Evolutionary conservation across 1,284 basidiomycete genomes (phyloP).

Genomic region (Cutaneotrichosporon curvatum): DNA sequence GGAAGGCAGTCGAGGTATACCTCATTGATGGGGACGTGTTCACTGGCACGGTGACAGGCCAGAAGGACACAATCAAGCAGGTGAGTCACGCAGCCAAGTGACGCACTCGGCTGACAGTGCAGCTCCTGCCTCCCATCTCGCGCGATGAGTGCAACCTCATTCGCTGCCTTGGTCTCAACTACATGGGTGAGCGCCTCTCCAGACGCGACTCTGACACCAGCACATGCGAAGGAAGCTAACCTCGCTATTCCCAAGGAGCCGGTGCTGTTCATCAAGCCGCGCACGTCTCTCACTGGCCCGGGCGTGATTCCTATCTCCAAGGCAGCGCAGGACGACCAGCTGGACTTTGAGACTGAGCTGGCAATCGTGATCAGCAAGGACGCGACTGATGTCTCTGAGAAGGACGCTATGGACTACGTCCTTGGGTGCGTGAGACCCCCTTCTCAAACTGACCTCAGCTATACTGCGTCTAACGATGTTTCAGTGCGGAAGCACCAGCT

Average conservation of each 20-base stretch:
- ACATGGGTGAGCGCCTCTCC: slow-evolving; percentile 12
- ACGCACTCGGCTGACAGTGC: not conserved
- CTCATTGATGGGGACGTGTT: slow-evolving; percentile 15
- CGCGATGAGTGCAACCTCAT: slow-evolving; percentile 35
- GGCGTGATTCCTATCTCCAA: slow-evolving; percentile 45
- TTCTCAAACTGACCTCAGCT: slow-evolving; percentile 28
- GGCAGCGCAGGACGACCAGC: slow-evolving; percentile 48
- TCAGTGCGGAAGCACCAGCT: slow-evolving; percentile 36
- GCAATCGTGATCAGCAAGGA: slow-evolving; percentile 50
- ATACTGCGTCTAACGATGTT: slow-evolving; percentile 51
- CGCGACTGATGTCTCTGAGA: slow-evolving; percentile 49
- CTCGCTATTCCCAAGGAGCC: slow-evolving; percentile 37
- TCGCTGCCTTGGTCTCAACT: slow-evolving; percentile 43
- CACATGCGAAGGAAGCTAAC: slow-evolving; percentile 20
- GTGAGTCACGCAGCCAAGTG: not conserved
- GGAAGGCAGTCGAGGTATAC: slow-evolving; percentile 14
- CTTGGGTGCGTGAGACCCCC: slow-evolving; percentile 32
- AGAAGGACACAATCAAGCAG: slow-evolving; percentile 3
- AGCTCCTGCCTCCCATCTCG: slow-evolving; percentile 26
- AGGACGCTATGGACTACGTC: slow-evolving; percentile 49
- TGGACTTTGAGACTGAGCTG: slow-evolving; percentile 50
- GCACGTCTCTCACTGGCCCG: slow-evolving; percentile 47
- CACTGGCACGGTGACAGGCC: slow-evolving; percentile 4
- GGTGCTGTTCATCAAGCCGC: slow-evolving; percentile 47
- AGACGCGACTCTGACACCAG: slow-evolving; percentile 16